Base-by-base conservation (phyloP, 2,329 filamentous ascomycete species). In the Pestalotiopsis sp. region DNA sequence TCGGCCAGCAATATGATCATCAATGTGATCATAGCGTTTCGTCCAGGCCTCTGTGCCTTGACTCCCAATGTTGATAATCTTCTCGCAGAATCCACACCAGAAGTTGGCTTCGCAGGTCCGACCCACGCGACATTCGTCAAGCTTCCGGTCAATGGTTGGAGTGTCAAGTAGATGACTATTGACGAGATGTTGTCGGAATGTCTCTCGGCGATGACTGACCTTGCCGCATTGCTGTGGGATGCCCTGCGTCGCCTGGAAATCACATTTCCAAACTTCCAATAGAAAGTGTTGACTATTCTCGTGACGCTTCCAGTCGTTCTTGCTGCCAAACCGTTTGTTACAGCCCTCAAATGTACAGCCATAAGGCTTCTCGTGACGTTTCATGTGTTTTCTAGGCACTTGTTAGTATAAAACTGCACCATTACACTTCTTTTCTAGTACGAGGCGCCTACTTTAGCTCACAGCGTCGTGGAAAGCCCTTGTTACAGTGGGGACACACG, bases 221-320 rank as follows among this genome's bases (percentile, higher is more conserved):
- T 85, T 87, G 9, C 82, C 85, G 74, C 93, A 96, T 2, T 72
- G 71, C 2, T 78, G 74, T 11, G 71, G 72, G 58, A 70, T 36
- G 3, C 66, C 55, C 4, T 71, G 73, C 52, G 78, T 74, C 31
- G 66, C 63, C 39, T 68, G 70, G 59, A 86, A 79, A 38, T 87
- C 83, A 76, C 94, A 97, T 38, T 87, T 88, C 90, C 92, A 97
- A 62, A 86, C 85, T 74, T 94, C 91, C 5, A 87, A 79, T 69
- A 92, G 88, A 70, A 88, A 89, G 77, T 97, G 94, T 75, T 95
- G 92, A 17, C 88, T 90, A 72, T 90, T 92, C 76, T 98, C 95
- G 75, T 98, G 95, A 1, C 95, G 89, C 77, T 97, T 97, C 95
- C 90, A 98, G 79, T 98, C 95, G 69, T 94, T 95, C 77, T 97